phyloP scores from a whole-genome alignment of 1,139 yeast species.

The Candida tropicalis region DNA sequence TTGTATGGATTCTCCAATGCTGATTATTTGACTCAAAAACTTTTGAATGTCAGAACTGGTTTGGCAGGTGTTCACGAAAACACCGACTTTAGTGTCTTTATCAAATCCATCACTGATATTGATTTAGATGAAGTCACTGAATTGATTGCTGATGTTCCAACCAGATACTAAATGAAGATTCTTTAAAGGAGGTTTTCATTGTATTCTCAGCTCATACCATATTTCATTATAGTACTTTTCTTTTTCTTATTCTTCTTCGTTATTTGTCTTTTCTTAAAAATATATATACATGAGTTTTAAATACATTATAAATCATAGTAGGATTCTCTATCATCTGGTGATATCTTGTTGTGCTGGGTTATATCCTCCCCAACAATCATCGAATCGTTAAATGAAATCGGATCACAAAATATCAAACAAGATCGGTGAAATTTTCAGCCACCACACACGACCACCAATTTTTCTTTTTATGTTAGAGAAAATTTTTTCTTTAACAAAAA shows the following conservation, averaged over 20 bases:
- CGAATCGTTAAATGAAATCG: no score
- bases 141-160: constrained; percentile 35
- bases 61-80: constrained; percentile 83
- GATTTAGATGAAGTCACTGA: constrained; percentile 55
- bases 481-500: no score
- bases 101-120: constrained; percentile 61
- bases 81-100: constrained; percentile 74
- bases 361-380: no score
- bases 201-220: no score
- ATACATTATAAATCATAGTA: no score
- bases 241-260: neutral
- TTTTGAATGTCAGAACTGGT: constrained; percentile 34
- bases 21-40: constrained; percentile 36
- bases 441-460: neutral
- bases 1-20: constrained; percentile 72
- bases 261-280: neutral
- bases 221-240: neutral
- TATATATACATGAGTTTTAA: no score
- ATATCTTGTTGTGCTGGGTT: no score
- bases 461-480: no score
- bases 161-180: constrained; percentile 9
- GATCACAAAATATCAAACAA: neutral
- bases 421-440: no score
- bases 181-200: neutral
- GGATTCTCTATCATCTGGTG: no score